Conservation (phyloP, 1,284 basidiomycete species). For the Microbotryum intermedium region DNA sequence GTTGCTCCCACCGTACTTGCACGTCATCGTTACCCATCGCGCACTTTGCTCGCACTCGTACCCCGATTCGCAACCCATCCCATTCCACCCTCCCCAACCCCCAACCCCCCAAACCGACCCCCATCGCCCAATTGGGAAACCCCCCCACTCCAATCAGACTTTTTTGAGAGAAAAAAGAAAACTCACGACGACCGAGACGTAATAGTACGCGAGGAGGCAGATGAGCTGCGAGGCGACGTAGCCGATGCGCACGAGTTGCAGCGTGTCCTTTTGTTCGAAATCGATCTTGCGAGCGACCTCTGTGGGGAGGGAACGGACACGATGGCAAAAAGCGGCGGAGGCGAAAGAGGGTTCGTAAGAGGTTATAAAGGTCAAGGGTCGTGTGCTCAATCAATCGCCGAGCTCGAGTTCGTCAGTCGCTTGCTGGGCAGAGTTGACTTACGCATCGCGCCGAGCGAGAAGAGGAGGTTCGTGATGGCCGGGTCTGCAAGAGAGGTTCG, state of each 20-base stretch:
- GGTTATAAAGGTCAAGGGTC: neutral
- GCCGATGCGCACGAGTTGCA: constrained; percentile 72
- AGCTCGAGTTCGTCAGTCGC: neutral
- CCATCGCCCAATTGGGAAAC: neutral
- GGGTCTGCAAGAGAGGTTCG: no score
- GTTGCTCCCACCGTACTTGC: neutral
- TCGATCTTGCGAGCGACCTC: constrained; percentile 78
- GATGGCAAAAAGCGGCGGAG: constrained; percentile 9
- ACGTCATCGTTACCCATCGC: constrained; percentile 8
- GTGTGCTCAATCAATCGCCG: neutral
- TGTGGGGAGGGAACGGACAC: neutral
- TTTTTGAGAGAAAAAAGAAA: neutral
- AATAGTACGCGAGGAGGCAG: constrained; percentile 67
- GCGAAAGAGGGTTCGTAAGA: no score
- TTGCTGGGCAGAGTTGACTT: constrained; percentile 40
- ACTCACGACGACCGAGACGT: constrained; percentile 55
- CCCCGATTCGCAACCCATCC: no score
- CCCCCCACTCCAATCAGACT: neutral
- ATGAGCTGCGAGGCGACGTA: constrained; percentile 69
- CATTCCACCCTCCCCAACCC: no score
- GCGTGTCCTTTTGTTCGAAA: constrained; percentile 76
- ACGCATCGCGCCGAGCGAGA: constrained; percentile 86
- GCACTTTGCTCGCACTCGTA: constrained; percentile 36
- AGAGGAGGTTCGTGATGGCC: constrained; percentile 53
- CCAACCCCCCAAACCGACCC: no score